phyloP scores from a whole-genome alignment of 2,329 filamentous ascomycete genomes.

The Fonsecaea erecta region DNA sequence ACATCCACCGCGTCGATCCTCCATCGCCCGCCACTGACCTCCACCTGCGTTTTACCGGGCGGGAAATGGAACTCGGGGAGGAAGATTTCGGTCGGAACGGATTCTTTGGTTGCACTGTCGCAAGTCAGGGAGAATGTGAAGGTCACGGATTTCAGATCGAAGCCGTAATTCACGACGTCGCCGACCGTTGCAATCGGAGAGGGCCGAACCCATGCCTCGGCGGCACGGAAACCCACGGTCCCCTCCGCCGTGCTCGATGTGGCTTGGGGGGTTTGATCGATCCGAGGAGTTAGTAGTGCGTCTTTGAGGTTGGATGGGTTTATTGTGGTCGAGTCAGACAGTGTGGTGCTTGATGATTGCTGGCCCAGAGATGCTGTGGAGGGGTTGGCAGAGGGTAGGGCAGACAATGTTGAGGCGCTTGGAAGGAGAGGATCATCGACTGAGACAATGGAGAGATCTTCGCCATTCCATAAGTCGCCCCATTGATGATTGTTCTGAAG shows the following conservation, averaged over 20 bases:
- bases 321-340: conserved; percentile 57
- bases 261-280: conserved; percentile 60
- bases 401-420: conserved; percentile 39
- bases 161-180: conserved; percentile 71
- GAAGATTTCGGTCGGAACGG: conserved; percentile 78
- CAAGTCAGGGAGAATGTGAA: conserved; percentile 75
- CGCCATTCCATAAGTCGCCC: conserved; percentile 96
- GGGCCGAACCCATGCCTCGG: conserved; percentile 89
- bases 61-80: conserved; percentile 94
- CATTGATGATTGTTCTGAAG: conserved; percentile 79
- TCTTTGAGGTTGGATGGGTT: conserved; percentile 76
- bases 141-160: conserved; percentile 77
- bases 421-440: conserved; percentile 71
- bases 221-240: conserved; percentile 73
- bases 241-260: neutral
- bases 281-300: conserved; percentile 62
- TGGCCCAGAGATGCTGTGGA: conserved; percentile 46
- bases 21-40: conserved; percentile 87
- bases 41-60: conserved; percentile 69
- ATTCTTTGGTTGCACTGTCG: conserved; percentile 62
- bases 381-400: conserved; percentile 44
- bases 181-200: conserved; percentile 78
- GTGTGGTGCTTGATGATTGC: conserved; percentile 56
- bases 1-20: conserved; percentile 75
- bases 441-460: conserved; percentile 90